Evolutionary conservation across 1,139 yeast species (phyloP), one percentile per base, ranked within the genome.

Genomic region (Geotrichum macrosporum): DNA sequence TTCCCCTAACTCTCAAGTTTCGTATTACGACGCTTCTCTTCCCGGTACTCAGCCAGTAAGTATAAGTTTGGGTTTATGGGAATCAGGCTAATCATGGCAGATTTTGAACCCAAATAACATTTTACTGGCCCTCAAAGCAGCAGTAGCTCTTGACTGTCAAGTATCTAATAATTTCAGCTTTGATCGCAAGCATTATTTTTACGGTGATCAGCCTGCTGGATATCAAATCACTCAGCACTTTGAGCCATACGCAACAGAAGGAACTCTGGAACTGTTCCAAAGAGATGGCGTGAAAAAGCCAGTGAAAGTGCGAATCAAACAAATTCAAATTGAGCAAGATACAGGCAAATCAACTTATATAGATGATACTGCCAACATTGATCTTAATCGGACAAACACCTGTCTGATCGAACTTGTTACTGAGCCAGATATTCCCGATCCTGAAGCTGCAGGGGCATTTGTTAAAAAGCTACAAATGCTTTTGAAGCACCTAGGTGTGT

Each of bases 191-290:
- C 99, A 92, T 64, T 92, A 92, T 64, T 89, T 92, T 64, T 92
- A 92, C 62, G 94, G 94, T 0, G 99, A 92, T 64, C 97, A 92
- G 64, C 98, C 98, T 0, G 69, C 85, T 46, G 99, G 99, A 0
- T 92, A 88, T 64, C 99, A 92, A 62, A 82, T 92, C 48, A 92
- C 99, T 0, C 99, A 92, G 66, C 85, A 80, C 59, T 87, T 77
- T 61, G 74, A 75, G 40, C 97, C 99, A 1, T 71, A 85, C 42
- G 95, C 96, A 1, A 71, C 64, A 32, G 71, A 76, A 41, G 98
- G 98, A 0, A 55, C 52, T 18, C 44, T 92, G 37, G 63, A 62
- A 27, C 63, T 92, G 39, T 64, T 57, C 10, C 65, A 68, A 20
- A 66, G 75, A 46, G 95, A 87, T 60, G 81, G 77, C 6, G 70